These are phyloP conservation scores for Acrodontium crateriforme DNA, from an alignment of 2,329 filamentous ascomycete genomes.

Conservation along the genomic window DNA sequence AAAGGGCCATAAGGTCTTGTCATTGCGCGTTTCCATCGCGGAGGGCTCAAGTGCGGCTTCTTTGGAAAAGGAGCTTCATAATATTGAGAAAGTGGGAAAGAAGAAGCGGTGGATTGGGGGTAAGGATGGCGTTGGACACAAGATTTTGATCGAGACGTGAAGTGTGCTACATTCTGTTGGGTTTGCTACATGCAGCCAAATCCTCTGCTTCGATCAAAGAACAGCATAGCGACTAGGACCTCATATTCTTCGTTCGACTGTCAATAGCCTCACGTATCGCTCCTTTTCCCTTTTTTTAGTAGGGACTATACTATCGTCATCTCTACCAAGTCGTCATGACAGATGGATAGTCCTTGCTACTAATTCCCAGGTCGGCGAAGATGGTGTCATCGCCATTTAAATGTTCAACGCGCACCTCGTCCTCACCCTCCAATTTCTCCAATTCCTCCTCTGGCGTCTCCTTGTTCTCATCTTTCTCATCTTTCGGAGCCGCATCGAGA, in stretches of 20 bases:
- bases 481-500: conserved; percentile 41
- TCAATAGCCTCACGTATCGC: too few relatives aligned
- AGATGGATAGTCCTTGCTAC: conserved; percentile 50
- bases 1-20: conserved; percentile 30
- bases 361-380: conserved; percentile 46
- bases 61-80: conserved; percentile 26
- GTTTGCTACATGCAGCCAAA: too few relatives aligned
- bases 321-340: conserved; percentile 49
- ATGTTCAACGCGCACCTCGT: conserved; percentile 49
- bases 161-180: too few relatives aligned
- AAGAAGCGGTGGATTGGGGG: conserved; percentile 42
- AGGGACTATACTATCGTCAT: too few relatives aligned
- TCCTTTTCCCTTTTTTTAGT: too few relatives aligned
- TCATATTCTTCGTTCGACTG: too few relatives aligned
- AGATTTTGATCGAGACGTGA: conserved; percentile 24
- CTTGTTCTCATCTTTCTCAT: conserved; percentile 41
- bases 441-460: conserved; percentile 57
- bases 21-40: conserved; percentile 28
- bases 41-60: conserved; percentile 28
- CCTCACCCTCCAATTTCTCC: conserved; percentile 62
- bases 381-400: conserved; percentile 42
- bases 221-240: too few relatives aligned
- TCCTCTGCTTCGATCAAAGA: too few relatives aligned
- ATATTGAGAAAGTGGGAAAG: conserved; percentile 44
- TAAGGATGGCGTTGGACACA: conserved; percentile 28